Base-by-base conservation (phyloP, 2,329 filamentous ascomycete genomes). In the Hymenoscyphus linearis region DNA sequence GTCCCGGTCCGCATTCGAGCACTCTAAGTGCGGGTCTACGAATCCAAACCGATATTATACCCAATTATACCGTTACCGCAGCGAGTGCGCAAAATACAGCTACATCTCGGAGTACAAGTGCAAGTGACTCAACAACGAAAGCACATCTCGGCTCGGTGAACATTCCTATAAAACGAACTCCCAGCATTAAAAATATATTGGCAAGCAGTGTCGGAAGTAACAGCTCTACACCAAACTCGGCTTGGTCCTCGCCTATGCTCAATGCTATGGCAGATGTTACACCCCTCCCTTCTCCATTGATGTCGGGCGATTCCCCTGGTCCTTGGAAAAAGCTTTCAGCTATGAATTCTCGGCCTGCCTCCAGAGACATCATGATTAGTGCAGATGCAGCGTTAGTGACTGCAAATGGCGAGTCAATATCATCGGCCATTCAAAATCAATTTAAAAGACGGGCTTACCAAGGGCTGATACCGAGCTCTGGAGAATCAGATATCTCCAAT, bases 241-340 rank as follows among this genome's bases (percentile, higher is more conserved):
- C 82, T 34, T 80, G 88, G n/a, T 84, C 88, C 6, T 92, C 89
- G 60, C 89, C 89, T 3, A 83, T 89, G 65, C 84, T 92, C 59
- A 82, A 85, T 62, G 88, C 89, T 53, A 88, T 92, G 85, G 85
- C 86, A 64, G 88, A 91, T 72, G 77, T 95, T 64, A 93, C 90
- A 3, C 90, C 90, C 60, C 77, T 95, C 36, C 90, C 90, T 2
- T 93, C 90, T 25, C 90, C 90, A 3, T 79, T 93, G 53, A 80
- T 88, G 68, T 80, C 80, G 4, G 78, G 78, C 65, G 85, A 87
- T 68, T 89, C 87, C 1, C 84, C 86, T 13, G 85, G 86, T 27
- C 85, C 86, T 25, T 86, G 87, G 87, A 85, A 80, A 72, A 79
- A 78, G 71, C 74, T 85, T 60, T 64, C 69, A 55, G 22, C 44